A percentile compares a stretch with the other conserved stretches of the same genome.
These are phyloP conservation scores for Phialophora macrospora DNA, from an alignment of 2,329 filamentous ascomycete species.

Conservation along the genomic window DNA sequence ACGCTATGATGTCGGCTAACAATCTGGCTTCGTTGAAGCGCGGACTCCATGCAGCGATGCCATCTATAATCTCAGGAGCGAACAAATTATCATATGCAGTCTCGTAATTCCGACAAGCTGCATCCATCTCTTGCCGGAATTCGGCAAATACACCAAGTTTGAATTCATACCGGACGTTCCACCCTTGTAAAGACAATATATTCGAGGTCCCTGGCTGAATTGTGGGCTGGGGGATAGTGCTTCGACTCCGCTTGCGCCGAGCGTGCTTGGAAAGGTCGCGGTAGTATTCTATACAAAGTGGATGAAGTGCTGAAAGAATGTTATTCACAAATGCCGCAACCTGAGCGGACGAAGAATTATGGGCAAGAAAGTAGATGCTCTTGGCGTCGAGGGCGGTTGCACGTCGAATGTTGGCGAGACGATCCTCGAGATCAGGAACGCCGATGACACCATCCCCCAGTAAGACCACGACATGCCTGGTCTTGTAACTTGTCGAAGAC, in stretches of 20 bases:
- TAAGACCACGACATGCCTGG: slow-evolving; percentile 76
- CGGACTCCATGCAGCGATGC: slow-evolving; percentile 85
- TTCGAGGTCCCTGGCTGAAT: slow-evolving; percentile 85
- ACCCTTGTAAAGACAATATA: slow-evolving; percentile 80
- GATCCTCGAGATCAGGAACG: slow-evolving; percentile 69
- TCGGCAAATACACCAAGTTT: slow-evolving; percentile 90
- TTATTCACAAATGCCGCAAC: slow-evolving; percentile 74
- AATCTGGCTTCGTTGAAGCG: slow-evolving; percentile 93
- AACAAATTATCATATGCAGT: slow-evolving; percentile 84
- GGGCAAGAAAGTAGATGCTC: slow-evolving; percentile 81
- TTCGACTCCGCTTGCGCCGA: slow-evolving; percentile 82
- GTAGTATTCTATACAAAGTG: slow-evolving; percentile 84
- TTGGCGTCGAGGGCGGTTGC: slow-evolving; percentile 82
- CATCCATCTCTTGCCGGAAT: slow-evolving; percentile 90
- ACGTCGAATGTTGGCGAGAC: slow-evolving; percentile 77
- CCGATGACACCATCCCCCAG: slow-evolving; percentile 71
- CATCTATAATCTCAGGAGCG: slow-evolving; percentile 81
- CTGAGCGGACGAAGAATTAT: slow-evolving; percentile 72
- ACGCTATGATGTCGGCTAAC: slow-evolving; percentile 77
- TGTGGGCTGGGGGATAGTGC: slow-evolving; percentile 77
- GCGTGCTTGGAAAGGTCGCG: slow-evolving; percentile 90
- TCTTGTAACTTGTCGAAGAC: slow-evolving; percentile 67
- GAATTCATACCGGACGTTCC: slow-evolving; percentile 94
- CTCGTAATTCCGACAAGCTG: slow-evolving; percentile 82
- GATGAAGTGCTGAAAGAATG: slow-evolving; percentile 74